phyloP scores from a whole-genome alignment of 2,329 filamentous ascomycete species.

The Talaromyces funiculosus region DNA sequence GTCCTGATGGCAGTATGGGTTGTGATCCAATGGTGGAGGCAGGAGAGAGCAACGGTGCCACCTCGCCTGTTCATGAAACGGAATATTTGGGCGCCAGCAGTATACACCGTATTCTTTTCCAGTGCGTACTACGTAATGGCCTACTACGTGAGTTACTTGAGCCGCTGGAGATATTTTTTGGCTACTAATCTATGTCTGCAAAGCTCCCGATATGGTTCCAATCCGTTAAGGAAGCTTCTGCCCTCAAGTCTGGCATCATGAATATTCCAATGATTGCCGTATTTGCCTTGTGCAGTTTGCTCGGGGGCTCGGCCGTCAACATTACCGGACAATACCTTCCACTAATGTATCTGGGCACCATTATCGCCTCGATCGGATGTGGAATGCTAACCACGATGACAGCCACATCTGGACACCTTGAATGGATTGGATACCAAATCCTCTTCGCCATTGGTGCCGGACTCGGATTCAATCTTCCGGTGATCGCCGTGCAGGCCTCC shows the following conservation, averaged over 20 bases:
- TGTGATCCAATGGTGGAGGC: conserved; percentile 30
- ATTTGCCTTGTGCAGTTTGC: conserved; percentile 22
- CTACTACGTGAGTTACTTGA: conserved; percentile 31
- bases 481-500: conserved; percentile 30
- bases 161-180: background rate
- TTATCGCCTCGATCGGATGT: conserved; percentile 29
- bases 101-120: conserved; percentile 38
- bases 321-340: conserved; percentile 35
- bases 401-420: conserved; percentile 23
- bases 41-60: conserved; percentile 41
- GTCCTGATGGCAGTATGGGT: conserved; percentile 42
- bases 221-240: conserved; percentile 29
- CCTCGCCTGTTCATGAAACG: conserved; percentile 41
- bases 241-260: conserved; percentile 35
- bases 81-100: conserved; percentile 35
- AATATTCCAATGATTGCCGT: conserved; percentile 34
- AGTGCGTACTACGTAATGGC: conserved; percentile 40
- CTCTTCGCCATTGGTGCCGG: conserved; percentile 33
- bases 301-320: conserved; percentile 26
- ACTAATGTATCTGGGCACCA: conserved; percentile 29
- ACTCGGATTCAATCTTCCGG: conserved; percentile 30
- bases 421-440: conserved; percentile 38
- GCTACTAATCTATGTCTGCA: background rate
- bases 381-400: conserved; percentile 33
- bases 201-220: conserved; percentile 42